phyloP scores from a whole-genome alignment of 73 alveolate genomes.

The Uronychia setigera region DNA sequence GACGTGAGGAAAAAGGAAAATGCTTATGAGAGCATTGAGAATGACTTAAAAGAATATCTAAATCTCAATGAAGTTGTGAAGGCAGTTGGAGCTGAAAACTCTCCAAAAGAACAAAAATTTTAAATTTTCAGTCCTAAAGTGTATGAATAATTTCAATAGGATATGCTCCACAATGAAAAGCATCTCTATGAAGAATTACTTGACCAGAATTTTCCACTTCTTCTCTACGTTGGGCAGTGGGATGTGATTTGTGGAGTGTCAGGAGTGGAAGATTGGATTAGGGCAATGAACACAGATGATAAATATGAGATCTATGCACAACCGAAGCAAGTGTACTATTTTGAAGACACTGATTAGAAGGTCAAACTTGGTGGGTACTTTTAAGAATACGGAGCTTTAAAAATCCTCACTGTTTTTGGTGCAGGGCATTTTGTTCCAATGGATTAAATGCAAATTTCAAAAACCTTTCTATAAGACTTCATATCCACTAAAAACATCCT shows the following conservation, averaged over 20 bases:
- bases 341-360: not conserved
- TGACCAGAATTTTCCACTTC: constrained; percentile 11
- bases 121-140: not conserved
- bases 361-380: constrained; percentile 32
- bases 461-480: constrained; percentile 7
- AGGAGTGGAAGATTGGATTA: constrained; percentile 18
- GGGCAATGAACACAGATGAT: not conserved
- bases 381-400: not conserved
- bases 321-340: constrained; percentile 7
- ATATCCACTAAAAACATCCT: not conserved
- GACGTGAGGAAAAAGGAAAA: not conserved
- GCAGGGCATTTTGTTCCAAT: constrained; percentile 47
- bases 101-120: not conserved
- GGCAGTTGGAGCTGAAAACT: not conserved
- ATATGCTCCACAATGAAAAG: not conserved
- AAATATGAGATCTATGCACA: not conserved
- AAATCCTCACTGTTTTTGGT: constrained; percentile 15
- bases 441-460: constrained; percentile 6
- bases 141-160: not conserved
- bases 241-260: constrained; percentile 30
- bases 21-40: constrained; percentile 2
- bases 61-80: not conserved
- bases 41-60: not conserved
- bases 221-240: constrained; percentile 38
- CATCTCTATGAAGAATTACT: not conserved